Percentiles rank a stretch among this genome's conserved stretches.
Conservation (phyloP, 2,329 filamentous ascomycete species). For the Venturiaceae sp. region DNA sequence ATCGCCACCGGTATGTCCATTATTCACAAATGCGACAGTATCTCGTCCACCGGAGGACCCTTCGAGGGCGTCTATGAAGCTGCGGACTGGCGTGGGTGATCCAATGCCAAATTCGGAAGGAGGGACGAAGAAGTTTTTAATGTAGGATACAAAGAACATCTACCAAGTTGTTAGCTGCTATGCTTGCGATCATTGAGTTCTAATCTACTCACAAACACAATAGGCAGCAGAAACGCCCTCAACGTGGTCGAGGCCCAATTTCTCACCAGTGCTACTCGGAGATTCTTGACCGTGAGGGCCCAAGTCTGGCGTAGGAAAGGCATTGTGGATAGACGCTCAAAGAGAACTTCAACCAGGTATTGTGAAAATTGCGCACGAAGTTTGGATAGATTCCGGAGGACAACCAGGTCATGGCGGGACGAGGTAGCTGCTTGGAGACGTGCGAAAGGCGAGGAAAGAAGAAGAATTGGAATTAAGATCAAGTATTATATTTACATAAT, state of each 20-base stretch:
- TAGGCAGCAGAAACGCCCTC: conserved; percentile 46
- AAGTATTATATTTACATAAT: neutral
- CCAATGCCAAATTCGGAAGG: conserved; percentile 69
- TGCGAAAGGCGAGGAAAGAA: neutral
- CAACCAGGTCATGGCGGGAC: neutral
- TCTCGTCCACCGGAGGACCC: conserved; percentile 49
- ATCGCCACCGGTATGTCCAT: conserved; percentile 54
- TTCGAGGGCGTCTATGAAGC: conserved; percentile 53
- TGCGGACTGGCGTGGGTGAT: conserved; percentile 47
- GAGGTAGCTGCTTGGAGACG: no score
- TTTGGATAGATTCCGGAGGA: neutral
- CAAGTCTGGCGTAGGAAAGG: conserved; percentile 39
- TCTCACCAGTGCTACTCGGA: conserved; percentile 43
- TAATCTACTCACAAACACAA: conserved; percentile 35
- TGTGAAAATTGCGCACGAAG: neutral
- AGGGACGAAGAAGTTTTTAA: conserved; percentile 74
- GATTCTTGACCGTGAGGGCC: conserved; percentile 48
- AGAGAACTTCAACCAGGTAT: neutral
- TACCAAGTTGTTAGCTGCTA: conserved; percentile 7
- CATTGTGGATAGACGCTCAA: neutral
- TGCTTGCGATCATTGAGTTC: conserved; percentile 2
- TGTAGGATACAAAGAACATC: conserved; percentile 49
- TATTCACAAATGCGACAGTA: conserved; percentile 72
- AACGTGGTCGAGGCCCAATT: conserved; percentile 44
- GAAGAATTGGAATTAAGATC: neutral